Conservation (phyloP, 2,329 filamentous ascomycete genomes). For the Fusarium sublunatum region DNA sequence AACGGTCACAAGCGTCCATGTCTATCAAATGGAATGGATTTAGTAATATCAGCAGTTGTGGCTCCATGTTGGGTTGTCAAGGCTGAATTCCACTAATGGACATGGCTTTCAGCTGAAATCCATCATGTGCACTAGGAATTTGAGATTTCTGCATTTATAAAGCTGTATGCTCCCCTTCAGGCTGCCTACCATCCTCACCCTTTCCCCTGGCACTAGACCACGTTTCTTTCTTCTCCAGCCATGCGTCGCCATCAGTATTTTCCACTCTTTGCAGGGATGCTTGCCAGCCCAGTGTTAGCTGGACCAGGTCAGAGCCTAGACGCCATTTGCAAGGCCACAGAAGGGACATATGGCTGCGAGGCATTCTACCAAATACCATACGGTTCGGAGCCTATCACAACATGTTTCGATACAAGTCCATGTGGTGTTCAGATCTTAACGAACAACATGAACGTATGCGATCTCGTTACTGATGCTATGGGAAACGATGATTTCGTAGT, state of each 20-base stretch:
- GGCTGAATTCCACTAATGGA: constrained; percentile 2
- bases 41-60: constrained; percentile 3
- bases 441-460: constrained; percentile 21
- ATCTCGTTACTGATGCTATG: constrained; percentile 16
- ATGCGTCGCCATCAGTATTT: not conserved
- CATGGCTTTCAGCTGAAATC: constrained; percentile 7
- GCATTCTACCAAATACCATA: constrained; percentile 18
- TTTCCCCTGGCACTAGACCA: not conserved
- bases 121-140: not conserved
- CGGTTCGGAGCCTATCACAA: constrained; percentile 22
- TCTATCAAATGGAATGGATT: constrained; percentile 3
- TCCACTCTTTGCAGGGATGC: not conserved
- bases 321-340: constrained; percentile 23
- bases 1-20: not conserved
- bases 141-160: not conserved
- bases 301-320: constrained; percentile 25
- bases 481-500: constrained; percentile 12
- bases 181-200: not conserved
- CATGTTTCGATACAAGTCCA: constrained; percentile 21
- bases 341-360: constrained; percentile 30
- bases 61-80: not conserved
- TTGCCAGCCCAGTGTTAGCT: constrained; percentile 1
- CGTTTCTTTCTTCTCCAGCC: fast-evolving
- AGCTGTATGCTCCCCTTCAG: not conserved
- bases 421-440: constrained; percentile 29